Evolutionary conservation across 768 basidiomycete species (phyloP).

Genomic region (Udeniomyces megalosporus): DNA sequence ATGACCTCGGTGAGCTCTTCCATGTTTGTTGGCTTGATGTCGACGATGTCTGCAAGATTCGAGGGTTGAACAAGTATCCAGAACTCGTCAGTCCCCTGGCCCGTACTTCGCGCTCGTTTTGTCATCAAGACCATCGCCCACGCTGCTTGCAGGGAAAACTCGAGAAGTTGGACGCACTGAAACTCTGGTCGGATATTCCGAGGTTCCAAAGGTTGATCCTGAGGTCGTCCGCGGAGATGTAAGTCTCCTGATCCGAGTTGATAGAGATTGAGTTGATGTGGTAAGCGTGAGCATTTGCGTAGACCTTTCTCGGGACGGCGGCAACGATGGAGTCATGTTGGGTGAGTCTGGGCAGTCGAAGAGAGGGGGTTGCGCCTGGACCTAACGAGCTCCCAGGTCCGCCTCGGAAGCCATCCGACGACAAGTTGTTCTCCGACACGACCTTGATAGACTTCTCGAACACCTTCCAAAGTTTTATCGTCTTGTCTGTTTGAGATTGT

Average conservation of each 20-base stretch:
- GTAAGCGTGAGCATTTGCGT: conserved; percentile 97
- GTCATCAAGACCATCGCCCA: too few species aligned
- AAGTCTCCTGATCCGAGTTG: conserved; percentile 98
- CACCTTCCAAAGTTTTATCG: conserved; percentile 99
- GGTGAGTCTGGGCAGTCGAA: conserved; percentile 78
- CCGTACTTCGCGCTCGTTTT: not conserved
- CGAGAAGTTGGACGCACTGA: conserved; percentile 51
- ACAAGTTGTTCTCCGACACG: conserved; percentile 88
- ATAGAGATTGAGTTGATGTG: conserved; percentile 99
- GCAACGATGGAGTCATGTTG: conserved; percentile 97
- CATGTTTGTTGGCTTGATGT: conserved; percentile 99
- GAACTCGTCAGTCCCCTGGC: not conserved
- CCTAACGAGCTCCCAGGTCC: conserved; percentile 1
- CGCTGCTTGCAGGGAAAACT: not conserved
- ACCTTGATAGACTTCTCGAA: conserved; percentile 94
- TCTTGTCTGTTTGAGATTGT: conserved; percentile 73
- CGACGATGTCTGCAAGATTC: conserved; percentile 74
- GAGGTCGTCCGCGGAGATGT: conserved; percentile 96
- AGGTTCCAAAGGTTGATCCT: conserved; percentile 97
- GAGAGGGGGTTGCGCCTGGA: conserved; percentile 17
- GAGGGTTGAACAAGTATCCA: not conserved
- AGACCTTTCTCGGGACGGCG: conserved; percentile 94
- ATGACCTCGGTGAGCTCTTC: conserved; percentile 99
- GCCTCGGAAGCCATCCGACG: conserved; percentile 31
- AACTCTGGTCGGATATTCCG: conserved; percentile 95